These are phyloP conservation scores for Perkinsus olseni DNA, from an alignment of 169 alveolate species.

Conservation along the genomic window DNA sequence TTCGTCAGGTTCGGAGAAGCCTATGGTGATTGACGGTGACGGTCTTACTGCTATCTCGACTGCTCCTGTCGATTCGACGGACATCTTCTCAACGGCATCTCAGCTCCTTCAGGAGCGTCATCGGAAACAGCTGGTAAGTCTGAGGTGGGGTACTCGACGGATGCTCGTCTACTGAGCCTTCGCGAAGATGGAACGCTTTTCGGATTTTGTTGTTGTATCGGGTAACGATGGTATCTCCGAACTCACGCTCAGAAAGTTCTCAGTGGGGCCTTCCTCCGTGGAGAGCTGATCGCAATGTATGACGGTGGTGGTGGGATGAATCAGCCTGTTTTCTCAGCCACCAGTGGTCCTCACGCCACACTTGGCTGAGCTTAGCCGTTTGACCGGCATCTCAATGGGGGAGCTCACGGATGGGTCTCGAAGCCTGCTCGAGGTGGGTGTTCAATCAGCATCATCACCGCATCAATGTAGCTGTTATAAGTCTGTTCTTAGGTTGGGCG, in stretches of 20 bases:
- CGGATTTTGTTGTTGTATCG: too few relatives aligned
- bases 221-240: too few relatives aligned
- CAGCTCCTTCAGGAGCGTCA: not conserved
- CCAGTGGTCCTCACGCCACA: not conserved
- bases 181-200: too few relatives aligned
- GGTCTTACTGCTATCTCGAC: not conserved
- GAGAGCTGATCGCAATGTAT: too few relatives aligned
- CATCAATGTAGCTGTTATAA: not conserved
- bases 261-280: too few relatives aligned
- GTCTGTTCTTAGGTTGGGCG: not conserved
- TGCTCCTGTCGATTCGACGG: not conserved
- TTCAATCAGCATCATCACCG: not conserved
- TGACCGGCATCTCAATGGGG: not conserved
- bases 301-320: too few relatives aligned
- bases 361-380: not conserved
- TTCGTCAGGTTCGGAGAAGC: not conserved
- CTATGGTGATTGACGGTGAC: not conserved
- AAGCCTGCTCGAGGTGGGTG: not conserved
- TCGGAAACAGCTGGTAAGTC: not conserved
- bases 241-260: too few relatives aligned
- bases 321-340: not conserved
- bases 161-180: too few relatives aligned
- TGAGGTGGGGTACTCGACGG: not conserved
- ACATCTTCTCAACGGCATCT: not conserved
- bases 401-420: not conserved